phyloP scores from a whole-genome alignment of 495 filamentous ascomycete species.

The Hypoxylon crocopeplum region DNA sequence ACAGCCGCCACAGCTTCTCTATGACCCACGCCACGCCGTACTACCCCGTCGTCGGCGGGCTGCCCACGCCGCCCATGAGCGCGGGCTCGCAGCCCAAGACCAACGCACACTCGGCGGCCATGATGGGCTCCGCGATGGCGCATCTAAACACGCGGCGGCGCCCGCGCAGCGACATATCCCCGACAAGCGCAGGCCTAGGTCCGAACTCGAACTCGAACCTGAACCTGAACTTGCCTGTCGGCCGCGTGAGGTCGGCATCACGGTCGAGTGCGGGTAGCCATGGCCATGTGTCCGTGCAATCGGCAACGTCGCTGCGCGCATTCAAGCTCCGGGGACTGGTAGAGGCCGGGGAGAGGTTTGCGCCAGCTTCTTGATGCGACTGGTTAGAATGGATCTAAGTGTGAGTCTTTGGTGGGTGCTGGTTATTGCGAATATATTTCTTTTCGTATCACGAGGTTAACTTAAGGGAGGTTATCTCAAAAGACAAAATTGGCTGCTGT shows the following conservation, averaged over 20 bases:
- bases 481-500: too few relatives aligned
- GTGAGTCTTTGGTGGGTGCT: background rate
- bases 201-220: too few relatives aligned
- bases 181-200: too few relatives aligned
- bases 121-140: slow-evolving; percentile 19
- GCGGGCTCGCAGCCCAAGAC: background rate
- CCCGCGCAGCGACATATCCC: background rate
- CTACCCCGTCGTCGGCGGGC: slow-evolving; percentile 30
- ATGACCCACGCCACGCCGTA: slow-evolving; percentile 9
- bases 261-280: slow-evolving; percentile 24
- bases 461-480: too few relatives aligned
- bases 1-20: slow-evolving; percentile 8
- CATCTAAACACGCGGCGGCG: slow-evolving; percentile 20
- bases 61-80: slow-evolving; percentile 15
- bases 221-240: too few relatives aligned
- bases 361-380: slow-evolving; percentile 4
- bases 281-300: slow-evolving; percentile 20
- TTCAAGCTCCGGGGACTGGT: slow-evolving; percentile 28
- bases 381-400: background rate
- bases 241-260: slow-evolving; percentile 11
- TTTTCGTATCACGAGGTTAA: too few relatives aligned
- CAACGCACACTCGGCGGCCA: slow-evolving; percentile 8
- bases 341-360: slow-evolving; percentile 24
- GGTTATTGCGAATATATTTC: background rate
- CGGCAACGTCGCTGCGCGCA: slow-evolving; percentile 31